phyloP scores from a whole-genome alignment of 208 protist genomes.

The Leishmania turanica region DNA sequence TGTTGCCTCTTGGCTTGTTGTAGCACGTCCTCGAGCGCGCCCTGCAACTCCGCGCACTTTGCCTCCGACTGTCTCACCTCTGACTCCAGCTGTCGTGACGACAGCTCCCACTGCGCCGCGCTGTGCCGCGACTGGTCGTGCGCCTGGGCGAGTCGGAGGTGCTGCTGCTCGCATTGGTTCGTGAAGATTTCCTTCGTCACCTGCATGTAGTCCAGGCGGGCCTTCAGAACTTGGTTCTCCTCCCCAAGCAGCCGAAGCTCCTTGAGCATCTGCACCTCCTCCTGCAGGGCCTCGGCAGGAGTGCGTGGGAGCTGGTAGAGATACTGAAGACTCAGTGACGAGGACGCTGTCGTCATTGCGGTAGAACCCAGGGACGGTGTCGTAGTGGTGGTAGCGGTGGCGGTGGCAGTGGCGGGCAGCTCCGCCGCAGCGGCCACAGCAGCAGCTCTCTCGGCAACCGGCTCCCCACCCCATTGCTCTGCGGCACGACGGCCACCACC shows the following conservation, averaged over 20 bases:
- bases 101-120: constrained; percentile 43
- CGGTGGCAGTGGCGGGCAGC: neutral
- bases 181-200: constrained; percentile 37
- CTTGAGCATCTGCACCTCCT: constrained; percentile 61
- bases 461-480: neutral
- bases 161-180: constrained; percentile 41
- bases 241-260: constrained; percentile 40
- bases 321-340: constrained; percentile 37
- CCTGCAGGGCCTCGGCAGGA: constrained; percentile 53
- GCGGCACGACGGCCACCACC: neutral
- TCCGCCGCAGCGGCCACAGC: neutral
- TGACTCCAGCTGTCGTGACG: constrained; percentile 29
- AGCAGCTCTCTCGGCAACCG: neutral
- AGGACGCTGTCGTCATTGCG: neutral
- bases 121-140: constrained; percentile 36
- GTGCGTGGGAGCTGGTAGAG: constrained; percentile 54
- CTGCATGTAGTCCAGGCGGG: constrained; percentile 30
- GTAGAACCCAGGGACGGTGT: constrained; percentile 11
- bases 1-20: constrained; percentile 21
- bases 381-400: neutral
- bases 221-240: constrained; percentile 41
- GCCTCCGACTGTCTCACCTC: constrained; percentile 20
- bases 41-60: constrained; percentile 24
- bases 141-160: constrained; percentile 34
- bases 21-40: constrained; percentile 23